Conservation (phyloP, 2,329 filamentous ascomycete species). For the Rutstroemia sp. region DNA sequence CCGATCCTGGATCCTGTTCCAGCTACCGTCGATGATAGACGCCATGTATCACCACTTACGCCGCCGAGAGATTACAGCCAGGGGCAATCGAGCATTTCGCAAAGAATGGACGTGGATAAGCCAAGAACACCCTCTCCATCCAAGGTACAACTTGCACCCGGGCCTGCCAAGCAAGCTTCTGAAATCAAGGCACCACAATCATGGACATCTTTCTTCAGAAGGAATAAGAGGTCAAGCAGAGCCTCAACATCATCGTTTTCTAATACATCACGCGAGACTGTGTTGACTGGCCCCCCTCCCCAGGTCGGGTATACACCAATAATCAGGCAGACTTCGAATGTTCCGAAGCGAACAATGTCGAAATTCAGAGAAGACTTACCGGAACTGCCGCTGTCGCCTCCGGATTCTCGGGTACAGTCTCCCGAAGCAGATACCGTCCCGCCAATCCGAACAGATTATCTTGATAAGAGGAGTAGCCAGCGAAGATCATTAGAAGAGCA, state of each 20-base stretch:
- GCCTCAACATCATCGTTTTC: constrained; percentile 65
- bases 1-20: constrained; percentile 41
- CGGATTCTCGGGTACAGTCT: constrained; percentile 73
- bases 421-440: constrained; percentile 52
- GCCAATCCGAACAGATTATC: constrained; percentile 28
- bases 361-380: constrained; percentile 90
- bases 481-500: constrained; percentile 27
- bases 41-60: constrained; percentile 38
- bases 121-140: constrained; percentile 39
- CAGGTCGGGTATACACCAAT: constrained; percentile 22
- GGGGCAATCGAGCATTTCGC: constrained; percentile 41
- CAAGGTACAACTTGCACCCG: constrained; percentile 6
- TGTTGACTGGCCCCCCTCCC: constrained; percentile 37
- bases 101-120: constrained; percentile 38
- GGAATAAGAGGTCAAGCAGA: constrained; percentile 43
- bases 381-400: constrained; percentile 78
- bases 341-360: constrained; percentile 75
- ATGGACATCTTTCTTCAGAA: constrained; percentile 69
- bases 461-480: constrained; percentile 17
- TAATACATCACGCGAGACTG: constrained; percentile 85
- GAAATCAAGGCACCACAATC: constrained; percentile 43
- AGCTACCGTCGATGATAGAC: constrained; percentile 39
- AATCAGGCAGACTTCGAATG: constrained; percentile 27
- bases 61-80: constrained; percentile 38
- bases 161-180: constrained; percentile 39